phyloP scores from a whole-genome alignment of 306 rosid species.

The Corylus heterophylla region DNA sequence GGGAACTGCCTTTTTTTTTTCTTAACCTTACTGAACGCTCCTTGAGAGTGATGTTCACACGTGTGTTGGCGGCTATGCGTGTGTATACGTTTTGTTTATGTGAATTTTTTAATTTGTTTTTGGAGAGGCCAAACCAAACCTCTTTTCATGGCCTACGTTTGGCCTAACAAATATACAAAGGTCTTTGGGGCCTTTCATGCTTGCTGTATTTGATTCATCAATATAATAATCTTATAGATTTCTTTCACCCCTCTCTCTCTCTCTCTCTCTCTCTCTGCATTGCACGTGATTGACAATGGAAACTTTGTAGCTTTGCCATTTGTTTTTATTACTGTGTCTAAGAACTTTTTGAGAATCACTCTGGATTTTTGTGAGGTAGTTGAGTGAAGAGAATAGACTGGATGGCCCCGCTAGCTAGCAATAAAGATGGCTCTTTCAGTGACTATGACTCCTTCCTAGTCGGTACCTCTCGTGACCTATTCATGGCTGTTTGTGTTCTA shows the following conservation, averaged over 20 bases:
- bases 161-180: slow-evolving; percentile 42
- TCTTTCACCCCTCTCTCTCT: not conserved
- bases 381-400: slow-evolving; percentile 29
- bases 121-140: slow-evolving; percentile 12
- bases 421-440: slow-evolving; percentile 45
- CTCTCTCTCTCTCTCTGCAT: slow-evolving; percentile 8
- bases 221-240: slow-evolving; percentile 27
- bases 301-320: slow-evolving; percentile 55
- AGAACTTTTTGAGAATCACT: slow-evolving; percentile 22
- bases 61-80: slow-evolving; percentile 68
- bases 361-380: slow-evolving; percentile 36
- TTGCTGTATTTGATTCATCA: slow-evolving; percentile 59
- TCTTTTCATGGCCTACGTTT: slow-evolving; percentile 36
- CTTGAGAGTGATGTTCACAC: slow-evolving; percentile 37
- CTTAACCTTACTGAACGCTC: slow-evolving; percentile 54
- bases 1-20: slow-evolving; percentile 33
- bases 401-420: slow-evolving; percentile 48
- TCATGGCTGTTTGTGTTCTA: slow-evolving; percentile 44
- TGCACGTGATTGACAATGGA: slow-evolving; percentile 52
- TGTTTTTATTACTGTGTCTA: slow-evolving; percentile 37
- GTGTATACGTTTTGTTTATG: slow-evolving; percentile 34
- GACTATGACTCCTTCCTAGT: slow-evolving; percentile 35
- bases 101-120: slow-evolving; percentile 25
- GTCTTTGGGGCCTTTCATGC: slow-evolving; percentile 91
- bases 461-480: slow-evolving; percentile 48